Percentiles rank a stretch among this genome's conserved stretches.
phyloP scores from a whole-genome alignment of 2,329 filamentous ascomycete genomes.

The Sphaerulina musiva region DNA sequence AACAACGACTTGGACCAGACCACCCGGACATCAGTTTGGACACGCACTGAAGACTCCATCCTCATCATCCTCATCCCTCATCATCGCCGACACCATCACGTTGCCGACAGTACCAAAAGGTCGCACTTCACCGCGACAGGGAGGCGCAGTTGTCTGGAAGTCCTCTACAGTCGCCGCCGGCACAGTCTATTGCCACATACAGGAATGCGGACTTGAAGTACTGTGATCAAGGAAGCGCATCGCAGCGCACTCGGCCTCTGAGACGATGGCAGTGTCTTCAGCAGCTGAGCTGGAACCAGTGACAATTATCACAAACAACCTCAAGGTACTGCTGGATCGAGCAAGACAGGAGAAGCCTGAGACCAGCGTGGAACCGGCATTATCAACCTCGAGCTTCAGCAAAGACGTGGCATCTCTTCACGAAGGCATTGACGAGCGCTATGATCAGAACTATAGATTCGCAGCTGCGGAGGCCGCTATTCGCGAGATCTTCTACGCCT shows the following conservation, averaged over 20 bases:
- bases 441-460: constrained; percentile 34
- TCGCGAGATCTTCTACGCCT: constrained; percentile 65
- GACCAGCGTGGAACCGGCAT: constrained; percentile 40
- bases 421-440: constrained; percentile 24
- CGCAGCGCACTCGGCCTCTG: not conserved
- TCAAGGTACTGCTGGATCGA: constrained; percentile 38
- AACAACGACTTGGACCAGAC: too few species aligned
- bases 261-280: constrained; percentile 26
- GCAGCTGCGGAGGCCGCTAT: constrained; percentile 77
- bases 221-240: not conserved
- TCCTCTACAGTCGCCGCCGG: too few species aligned
- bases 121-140: too few species aligned
- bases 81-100: too few species aligned
- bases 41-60: too few species aligned
- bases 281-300: constrained; percentile 28
- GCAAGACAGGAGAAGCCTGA: constrained; percentile 38
- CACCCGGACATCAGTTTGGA: too few species aligned
- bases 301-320: constrained; percentile 24
- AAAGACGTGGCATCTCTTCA: constrained; percentile 25
- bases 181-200: too few species aligned
- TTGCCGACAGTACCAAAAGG: too few species aligned
- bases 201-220: not conserved
- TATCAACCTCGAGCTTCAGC: constrained; percentile 38
- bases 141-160: too few species aligned
- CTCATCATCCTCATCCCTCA: too few species aligned